Conservation (phyloP, 108 stramenopile species). For the Cyclotella sp. region DNA sequence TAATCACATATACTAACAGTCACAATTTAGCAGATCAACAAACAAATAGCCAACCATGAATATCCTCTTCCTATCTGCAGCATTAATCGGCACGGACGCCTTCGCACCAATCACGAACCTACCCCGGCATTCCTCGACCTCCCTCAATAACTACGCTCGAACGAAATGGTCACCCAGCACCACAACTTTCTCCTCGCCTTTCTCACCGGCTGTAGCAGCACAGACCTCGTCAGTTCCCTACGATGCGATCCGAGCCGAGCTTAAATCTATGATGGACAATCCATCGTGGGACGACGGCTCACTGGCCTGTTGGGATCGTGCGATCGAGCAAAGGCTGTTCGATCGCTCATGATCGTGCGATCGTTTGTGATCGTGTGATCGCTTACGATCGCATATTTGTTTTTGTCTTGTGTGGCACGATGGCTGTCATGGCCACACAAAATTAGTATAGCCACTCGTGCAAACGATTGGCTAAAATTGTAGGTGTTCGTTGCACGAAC, state of each 20-base stretch:
- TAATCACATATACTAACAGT: background rate
- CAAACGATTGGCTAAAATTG: no score
- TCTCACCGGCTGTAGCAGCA: background rate
- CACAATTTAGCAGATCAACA: background rate
- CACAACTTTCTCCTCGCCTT: constrained; percentile 4
- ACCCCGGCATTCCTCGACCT: constrained; percentile 6
- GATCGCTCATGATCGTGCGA: no score
- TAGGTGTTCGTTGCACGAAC: no score
- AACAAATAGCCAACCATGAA: constrained; percentile 34
- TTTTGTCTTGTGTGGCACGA: no score
- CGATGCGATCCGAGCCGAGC: constrained; percentile 46
- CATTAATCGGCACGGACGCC: constrained; percentile 16
- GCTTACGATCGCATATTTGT: no score
- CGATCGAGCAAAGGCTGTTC: no score
- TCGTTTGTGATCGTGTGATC: no score
- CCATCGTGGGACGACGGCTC: constrained; percentile 61
- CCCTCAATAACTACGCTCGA: constrained; percentile 24
- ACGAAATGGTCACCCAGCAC: constrained; percentile 25
- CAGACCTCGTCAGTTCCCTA: constrained; percentile 26
- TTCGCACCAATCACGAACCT: constrained; percentile 15
- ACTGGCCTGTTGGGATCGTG: no score
- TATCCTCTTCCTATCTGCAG: constrained; percentile 24
- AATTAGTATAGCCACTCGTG: no score
- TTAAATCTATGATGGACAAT: constrained; percentile 37
- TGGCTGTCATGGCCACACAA: no score